phyloP scores from a whole-genome alignment of 345 rosid genomes.

The Arabis alpina region DNA sequence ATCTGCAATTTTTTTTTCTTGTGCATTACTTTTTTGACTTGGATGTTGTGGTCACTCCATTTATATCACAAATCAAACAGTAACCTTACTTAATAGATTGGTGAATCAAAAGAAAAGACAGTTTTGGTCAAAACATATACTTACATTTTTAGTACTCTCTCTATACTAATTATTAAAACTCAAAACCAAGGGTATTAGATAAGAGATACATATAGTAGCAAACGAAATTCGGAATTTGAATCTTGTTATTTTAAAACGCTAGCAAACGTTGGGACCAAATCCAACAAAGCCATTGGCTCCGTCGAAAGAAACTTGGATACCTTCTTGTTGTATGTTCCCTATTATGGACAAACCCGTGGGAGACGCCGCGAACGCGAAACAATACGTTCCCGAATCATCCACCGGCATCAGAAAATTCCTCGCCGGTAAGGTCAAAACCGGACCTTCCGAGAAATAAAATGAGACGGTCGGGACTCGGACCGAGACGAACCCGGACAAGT shows the following conservation, averaged over 20 bases:
- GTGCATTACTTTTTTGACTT: slow-evolving; percentile 41
- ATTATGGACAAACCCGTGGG: slow-evolving; percentile 78
- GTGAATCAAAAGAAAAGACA: slow-evolving; percentile 7
- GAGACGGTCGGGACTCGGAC: slow-evolving; percentile 94
- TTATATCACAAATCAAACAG: slow-evolving; percentile 26
- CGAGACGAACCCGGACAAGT: slow-evolving; percentile 67
- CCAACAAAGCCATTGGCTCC: slow-evolving; percentile 95
- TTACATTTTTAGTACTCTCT: slow-evolving; percentile 33
- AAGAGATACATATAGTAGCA: slow-evolving; percentile 32
- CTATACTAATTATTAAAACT: slow-evolving; percentile 37
- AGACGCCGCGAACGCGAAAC: slow-evolving; percentile 89
- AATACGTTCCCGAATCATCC: slow-evolving; percentile 80
- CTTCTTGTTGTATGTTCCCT: slow-evolving; percentile 97
- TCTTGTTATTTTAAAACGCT: slow-evolving; percentile 25
- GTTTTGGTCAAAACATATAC: slow-evolving; percentile 36
- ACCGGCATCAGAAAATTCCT: slow-evolving; percentile 90
- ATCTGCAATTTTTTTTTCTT: slow-evolving; percentile 25
- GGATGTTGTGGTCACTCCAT: slow-evolving; percentile 21
- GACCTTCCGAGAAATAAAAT: slow-evolving; percentile 83
- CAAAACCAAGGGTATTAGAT: slow-evolving; percentile 27
- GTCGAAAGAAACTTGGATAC: slow-evolving; percentile 90
- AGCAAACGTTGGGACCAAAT: slow-evolving; percentile 91
- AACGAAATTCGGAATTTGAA: slow-evolving; percentile 31
- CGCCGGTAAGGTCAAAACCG: slow-evolving; percentile 83
- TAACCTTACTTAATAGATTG: slow-evolving; percentile 16